Base-by-base conservation (phyloP, 139 green algal species). In the Coccomyxa sp. region DNA sequence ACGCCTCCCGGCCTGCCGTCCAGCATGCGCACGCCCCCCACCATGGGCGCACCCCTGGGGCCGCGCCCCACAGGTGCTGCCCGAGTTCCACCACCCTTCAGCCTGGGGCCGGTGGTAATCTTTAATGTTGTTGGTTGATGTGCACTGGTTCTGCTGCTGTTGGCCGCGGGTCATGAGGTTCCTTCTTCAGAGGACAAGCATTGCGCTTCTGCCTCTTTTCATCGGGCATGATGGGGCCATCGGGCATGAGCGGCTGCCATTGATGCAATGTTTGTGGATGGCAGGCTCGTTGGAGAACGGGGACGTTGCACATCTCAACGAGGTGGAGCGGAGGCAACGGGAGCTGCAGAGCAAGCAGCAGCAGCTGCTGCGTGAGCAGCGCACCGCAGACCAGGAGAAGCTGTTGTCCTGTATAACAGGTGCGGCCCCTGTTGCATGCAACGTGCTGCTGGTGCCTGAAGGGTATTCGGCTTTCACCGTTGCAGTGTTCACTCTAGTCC, bases 281-380 rank as follows among this genome's bases (percentile, higher is more conserved):
- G 11, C 30, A 71, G 63, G 63, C 18, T 71, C 63, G 63, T n/a
- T 77, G 71, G 71, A 77, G 71, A 77, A 77, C 27, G 71, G 71
- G 23, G 25, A 31, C 71, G 27, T 15, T n/a, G 71, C 71, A n/a
- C 27, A 38, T 16, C 71, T 77, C 23, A 85, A 90, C 30, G 92
- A 95, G 79, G 84, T 95, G 77, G 94, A 97, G 77, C 84, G 92
- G 25, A 88, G 88, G 83, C 91, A 95, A 85, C 89, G 91, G 16
- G 94, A 98, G 88, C 87, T 97, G 81, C 88, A 96, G 83, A 86
- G 88, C 63, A 95, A 95, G 87, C 93, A 96, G 88, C 92, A 96
- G 86, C 92, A 96, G 89, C 91, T 97, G 58, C 81, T 96, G 71
- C 87, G 88, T 68, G 94, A 99, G 89, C 92, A 96, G 87, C 91